These are phyloP conservation scores for Plasmodium gonderi DNA, from an alignment of 169 alveolate genomes.

Conservation along the genomic window DNA sequence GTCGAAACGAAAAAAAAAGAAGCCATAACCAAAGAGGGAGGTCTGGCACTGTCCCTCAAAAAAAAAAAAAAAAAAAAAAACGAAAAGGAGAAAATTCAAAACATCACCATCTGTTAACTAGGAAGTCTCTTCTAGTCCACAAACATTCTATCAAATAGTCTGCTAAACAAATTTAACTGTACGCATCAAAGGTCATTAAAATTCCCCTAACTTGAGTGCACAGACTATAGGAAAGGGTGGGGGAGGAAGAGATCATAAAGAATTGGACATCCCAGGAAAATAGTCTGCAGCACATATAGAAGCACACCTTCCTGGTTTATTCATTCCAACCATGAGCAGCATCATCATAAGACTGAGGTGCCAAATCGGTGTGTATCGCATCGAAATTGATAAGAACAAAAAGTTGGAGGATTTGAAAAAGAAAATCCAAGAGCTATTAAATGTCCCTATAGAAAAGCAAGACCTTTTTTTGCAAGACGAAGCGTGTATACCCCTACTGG, in stretches of 20 bases:
- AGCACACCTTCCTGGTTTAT: too few species aligned
- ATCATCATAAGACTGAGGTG: conserved; percentile 45
- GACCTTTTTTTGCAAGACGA: neutral
- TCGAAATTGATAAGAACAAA: conserved; percentile 12
- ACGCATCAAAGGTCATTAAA: too few species aligned
- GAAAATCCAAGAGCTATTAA: conserved; percentile 37
- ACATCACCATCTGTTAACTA: too few species aligned
- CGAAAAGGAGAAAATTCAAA: neutral
- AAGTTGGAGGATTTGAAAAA: conserved; percentile 19
- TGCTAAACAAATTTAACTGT: too few species aligned
- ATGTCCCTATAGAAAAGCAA: conserved; percentile 47
- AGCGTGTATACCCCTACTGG: neutral
- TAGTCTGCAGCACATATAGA: too few species aligned
- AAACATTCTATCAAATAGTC: too few species aligned
- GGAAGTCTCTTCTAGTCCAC: too few species aligned
- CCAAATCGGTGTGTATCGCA: conserved; percentile 23
- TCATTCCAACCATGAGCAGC: neutral
- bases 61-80: neutral
- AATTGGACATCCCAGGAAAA: too few species aligned
- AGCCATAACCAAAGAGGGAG: too few species aligned
- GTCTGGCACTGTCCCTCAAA: neutral
- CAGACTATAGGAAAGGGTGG: too few species aligned
- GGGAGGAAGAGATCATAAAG: too few species aligned
- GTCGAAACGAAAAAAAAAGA: neutral
- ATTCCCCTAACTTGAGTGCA: too few species aligned